Base-by-base conservation (phyloP, 805 yeast genomes). In the Hanseniaspora singularis region DNA sequence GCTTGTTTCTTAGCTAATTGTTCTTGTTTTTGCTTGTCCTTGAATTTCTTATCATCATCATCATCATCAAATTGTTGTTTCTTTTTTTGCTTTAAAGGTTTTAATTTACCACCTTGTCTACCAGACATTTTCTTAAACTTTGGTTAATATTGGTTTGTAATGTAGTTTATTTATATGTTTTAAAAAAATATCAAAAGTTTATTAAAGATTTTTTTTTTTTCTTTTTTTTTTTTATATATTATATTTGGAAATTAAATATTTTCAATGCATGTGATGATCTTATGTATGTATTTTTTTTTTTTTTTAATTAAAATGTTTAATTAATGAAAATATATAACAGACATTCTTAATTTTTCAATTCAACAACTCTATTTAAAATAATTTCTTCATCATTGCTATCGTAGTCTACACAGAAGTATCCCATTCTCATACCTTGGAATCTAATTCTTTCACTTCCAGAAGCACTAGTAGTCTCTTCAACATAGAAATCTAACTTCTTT, bases 391-490 rank as follows among this genome's bases (percentile, higher is more conserved):
- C 71, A 9, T 71, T 66, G 49, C 84, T 67, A 53, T 89, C 96
- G 55, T 73, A 75, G 62, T 92, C 98, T 62, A 86, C 63, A 59
- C 95, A 79, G 75, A 87, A 92, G 65, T 92, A 92, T 26, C 98
- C 98, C 38, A 85, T 89, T 67, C 98, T 78, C 64, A 92, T 74
- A 26, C 95, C 98, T 69, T 92, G 98, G 86, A 92, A 92, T 65
- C 98, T 77, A 27, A 84, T 86, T n/a, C 88, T 74, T 63, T 88
- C 94, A 38, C 77, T 75, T 15, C 49, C 42, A 19, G 43, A 38
- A 3, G 76, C 73, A 18, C 72, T 64, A 52, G 71, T 66, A 28
- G 71, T 71, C 62, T 92, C 96, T 54, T 73, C 70, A 53, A 87
- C 81, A 58, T 70, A 64, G 61, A 86, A 84, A 52, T 79, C 79